Evolutionary conservation across 1,284 basidiomycete species (phyloP).

Genomic region (Leucoagaricus sp.): DNA sequence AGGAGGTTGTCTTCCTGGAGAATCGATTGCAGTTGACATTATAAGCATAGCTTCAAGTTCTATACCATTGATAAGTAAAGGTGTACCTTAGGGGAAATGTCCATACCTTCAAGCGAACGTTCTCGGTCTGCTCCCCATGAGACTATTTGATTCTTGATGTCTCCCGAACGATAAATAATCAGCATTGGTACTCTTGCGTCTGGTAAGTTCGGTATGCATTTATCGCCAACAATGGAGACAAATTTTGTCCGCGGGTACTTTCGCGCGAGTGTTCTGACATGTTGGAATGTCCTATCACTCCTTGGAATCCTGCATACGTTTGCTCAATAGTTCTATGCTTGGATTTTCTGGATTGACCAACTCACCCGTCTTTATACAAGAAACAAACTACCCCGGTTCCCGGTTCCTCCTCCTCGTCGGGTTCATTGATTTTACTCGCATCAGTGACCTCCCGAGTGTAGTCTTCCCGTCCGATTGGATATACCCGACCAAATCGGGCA

Average conservation of each 20-base stretch:
- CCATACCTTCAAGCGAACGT: constrained; percentile 75
- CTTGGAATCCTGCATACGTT: constrained; percentile 61
- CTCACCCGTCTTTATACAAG: constrained; percentile 86
- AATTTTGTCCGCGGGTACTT: constrained; percentile 94
- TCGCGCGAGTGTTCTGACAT: constrained; percentile 75
- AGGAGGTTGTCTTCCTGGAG: constrained; percentile 42
- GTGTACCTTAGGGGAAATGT: constrained; percentile 32
- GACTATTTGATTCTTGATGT: constrained; percentile 84
- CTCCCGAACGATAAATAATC: constrained; percentile 90
- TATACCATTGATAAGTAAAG: constrained; percentile 30
- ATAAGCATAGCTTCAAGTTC: constrained; percentile 73
- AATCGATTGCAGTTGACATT: constrained; percentile 59
- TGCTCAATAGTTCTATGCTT: neutral
- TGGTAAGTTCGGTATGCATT: constrained; percentile 96
- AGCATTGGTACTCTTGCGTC: constrained; percentile 92
- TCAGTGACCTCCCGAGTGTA: constrained; percentile 96
- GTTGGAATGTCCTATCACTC: constrained; percentile 75
- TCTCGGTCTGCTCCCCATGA: constrained; percentile 82
- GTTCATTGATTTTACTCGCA: constrained; percentile 75
- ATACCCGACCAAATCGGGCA: constrained; percentile 83
- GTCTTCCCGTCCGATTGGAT: constrained; percentile 90
- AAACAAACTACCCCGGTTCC: constrained; percentile 90
- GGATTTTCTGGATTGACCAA: constrained; percentile 3
- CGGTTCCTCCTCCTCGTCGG: constrained; percentile 61
- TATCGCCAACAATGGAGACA: constrained; percentile 92